Base-by-base conservation (phyloP, 176 grass and related monocot species). In the Eleusine coracana region DNA sequence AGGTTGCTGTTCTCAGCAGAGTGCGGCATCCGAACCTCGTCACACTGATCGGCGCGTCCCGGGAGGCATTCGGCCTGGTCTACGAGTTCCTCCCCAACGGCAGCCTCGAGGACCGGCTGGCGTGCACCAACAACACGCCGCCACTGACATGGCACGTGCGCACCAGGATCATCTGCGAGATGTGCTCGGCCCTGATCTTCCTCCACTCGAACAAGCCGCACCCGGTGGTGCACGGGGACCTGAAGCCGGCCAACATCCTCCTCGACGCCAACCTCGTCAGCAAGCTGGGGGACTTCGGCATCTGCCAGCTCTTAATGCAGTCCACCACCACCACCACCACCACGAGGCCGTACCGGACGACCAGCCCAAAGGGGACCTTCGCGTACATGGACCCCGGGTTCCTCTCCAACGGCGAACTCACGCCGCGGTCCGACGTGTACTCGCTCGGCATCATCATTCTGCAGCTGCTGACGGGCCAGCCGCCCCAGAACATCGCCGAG, bases 191-290 rank as follows among this genome's bases (percentile, higher is more conserved):
- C 6, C 64, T 92, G 6, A 86, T 59, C 68, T 93, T 90, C 77
- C 85, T 88, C 72, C 91, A 90, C 21, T 87, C 84, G 18, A 87
- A 85, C 80, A 85, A 79, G 56, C 84, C 91, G 9, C 81, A 93
- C 11, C 28, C 82, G 20, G 66, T 90, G 10, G 91, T 85, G 17
- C 91, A 93, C 7, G 84, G 84, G 28, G 91, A 93, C 56, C 80
- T 93, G 64, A 93, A 87, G 48, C 87, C 87, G 0, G 81, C 40
- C 4, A 93, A 93, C 80, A 87, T 93, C 69, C 87, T 93, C 17
- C 87, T 90, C 29, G 87, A 93, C 11, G 69, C 66, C 71, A 87
- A 90, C 45, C 52, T 89, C 6, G 83, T 87, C 28, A 87, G 91
- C 76, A 92, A 92, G 74, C 75, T 92, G 2, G 71, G 86, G 5